Conservation (phyloP, 2,329 filamentous ascomycete species). For the Aspergillus puulaauensis region DNA sequence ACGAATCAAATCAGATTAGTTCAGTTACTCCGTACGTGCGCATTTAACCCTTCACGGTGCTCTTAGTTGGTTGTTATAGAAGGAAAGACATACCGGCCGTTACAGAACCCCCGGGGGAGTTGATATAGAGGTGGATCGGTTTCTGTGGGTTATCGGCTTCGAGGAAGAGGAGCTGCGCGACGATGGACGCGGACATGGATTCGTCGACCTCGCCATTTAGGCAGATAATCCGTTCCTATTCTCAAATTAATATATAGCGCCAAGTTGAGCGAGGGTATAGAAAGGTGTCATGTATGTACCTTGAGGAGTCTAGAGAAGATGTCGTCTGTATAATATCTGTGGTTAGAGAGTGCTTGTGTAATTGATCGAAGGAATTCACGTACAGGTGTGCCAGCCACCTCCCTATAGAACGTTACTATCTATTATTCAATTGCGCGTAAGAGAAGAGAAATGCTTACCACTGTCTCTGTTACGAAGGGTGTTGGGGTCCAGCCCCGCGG, state of each 20-base stretch:
- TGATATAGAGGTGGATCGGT: slow-evolving; percentile 96
- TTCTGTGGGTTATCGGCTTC: slow-evolving; percentile 95
- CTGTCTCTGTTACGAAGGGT: slow-evolving; percentile 55
- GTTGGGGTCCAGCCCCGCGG: slow-evolving; percentile 51
- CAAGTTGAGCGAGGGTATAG: not conserved
- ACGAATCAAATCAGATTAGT: not conserved
- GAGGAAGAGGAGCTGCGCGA: slow-evolving; percentile 94
- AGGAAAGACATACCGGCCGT: slow-evolving; percentile 62
- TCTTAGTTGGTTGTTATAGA: not conserved
- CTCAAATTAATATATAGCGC: slow-evolving; percentile 34
- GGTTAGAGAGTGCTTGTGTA: slow-evolving; percentile 2
- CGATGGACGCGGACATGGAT: slow-evolving; percentile 85
- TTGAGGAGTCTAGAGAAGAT: slow-evolving; percentile 80
- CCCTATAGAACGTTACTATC: slow-evolving; percentile 48
- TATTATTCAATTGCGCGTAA: slow-evolving; percentile 14
- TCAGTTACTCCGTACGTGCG: not conserved
- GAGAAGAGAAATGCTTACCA: slow-evolving; percentile 43
- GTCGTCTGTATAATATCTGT: slow-evolving; percentile 58
- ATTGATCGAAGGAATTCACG: slow-evolving; percentile 32
- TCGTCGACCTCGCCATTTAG: slow-evolving; percentile 92
- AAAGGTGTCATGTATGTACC: slow-evolving; percentile 42
- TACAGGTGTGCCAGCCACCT: slow-evolving; percentile 76
- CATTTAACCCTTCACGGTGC: not conserved
- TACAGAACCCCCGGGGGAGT: slow-evolving; percentile 90
- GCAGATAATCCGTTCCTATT: slow-evolving; percentile 85